Conservation (phyloP, 192 early-diverging fungal species). For the Jimgerdemannia lactiflua region DNA sequence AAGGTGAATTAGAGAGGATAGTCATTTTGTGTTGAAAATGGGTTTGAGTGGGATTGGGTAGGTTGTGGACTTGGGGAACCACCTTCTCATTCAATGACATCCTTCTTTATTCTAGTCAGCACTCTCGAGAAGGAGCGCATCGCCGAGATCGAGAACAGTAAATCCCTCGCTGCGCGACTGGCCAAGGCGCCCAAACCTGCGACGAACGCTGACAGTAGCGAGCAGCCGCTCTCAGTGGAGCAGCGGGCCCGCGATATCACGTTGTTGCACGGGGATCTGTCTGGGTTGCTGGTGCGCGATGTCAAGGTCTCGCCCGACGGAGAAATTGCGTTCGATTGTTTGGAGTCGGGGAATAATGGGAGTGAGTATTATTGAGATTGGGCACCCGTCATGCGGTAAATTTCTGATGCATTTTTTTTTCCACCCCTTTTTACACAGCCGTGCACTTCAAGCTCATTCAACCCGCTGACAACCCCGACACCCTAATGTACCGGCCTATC, state of each 20-base stretch:
- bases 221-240: background rate
- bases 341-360: conserved; percentile 13
- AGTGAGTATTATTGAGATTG: conserved; percentile 12
- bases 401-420: no score
- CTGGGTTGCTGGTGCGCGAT: conserved; percentile 16
- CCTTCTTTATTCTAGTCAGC: no score
- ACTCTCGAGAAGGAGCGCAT: background rate
- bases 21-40: no score
- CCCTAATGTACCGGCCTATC: conserved; percentile 14
- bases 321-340: conserved; percentile 9
- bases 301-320: conserved; percentile 1
- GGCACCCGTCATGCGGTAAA: no score
- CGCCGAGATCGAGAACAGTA: background rate
- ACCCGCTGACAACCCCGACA: background rate
- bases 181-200: background rate
- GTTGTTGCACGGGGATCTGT: conserved; percentile 10
- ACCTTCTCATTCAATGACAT: no score
- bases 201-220: background rate
- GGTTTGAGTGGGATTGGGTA: no score
- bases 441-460: conserved; percentile 12
- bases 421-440: background rate
- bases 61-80: no score
- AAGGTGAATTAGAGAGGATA: no score
- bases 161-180: background rate
- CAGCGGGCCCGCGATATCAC: background rate